Evolutionary conservation across 179 eudicot species (phyloP).

Genomic region (Gypsophila paniculata): DNA sequence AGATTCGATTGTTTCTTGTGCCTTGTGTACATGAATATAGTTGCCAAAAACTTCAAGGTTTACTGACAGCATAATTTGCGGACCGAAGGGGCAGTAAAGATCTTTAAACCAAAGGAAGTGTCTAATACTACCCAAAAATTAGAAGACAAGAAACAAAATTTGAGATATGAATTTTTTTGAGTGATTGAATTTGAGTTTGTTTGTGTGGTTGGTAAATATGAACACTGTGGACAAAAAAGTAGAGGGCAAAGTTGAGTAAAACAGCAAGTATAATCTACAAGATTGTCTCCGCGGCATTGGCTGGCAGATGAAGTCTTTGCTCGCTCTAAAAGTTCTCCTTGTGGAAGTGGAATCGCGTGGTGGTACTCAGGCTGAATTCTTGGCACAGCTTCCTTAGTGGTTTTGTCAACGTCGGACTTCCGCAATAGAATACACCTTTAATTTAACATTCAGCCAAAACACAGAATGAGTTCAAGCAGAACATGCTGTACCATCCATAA

Average conservation of each 20-base stretch:
- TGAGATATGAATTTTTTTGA: not conserved
- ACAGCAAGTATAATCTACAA: slow-evolving; percentile 29
- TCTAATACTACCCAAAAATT: slow-evolving; percentile 12
- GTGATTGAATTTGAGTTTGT: slow-evolving; percentile 12
- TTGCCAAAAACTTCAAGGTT: too few species aligned
- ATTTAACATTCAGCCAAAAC: slow-evolving; percentile 13
- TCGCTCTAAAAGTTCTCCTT: slow-evolving; percentile 47
- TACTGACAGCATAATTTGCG: too few species aligned
- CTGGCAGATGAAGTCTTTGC: slow-evolving; percentile 2
- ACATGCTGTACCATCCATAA: not conserved
- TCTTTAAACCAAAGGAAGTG: too few species aligned
- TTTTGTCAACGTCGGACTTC: slow-evolving; percentile 62
- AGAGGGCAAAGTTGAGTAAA: not conserved
- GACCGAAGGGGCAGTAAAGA: not conserved
- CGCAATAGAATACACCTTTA: slow-evolving; percentile 97
- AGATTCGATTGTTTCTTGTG: too few species aligned
- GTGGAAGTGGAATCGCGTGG: slow-evolving; percentile 82
- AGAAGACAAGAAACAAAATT: not conserved
- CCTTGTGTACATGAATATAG: not conserved
- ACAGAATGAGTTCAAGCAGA: not conserved
- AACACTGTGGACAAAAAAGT: slow-evolving; percentile 14
- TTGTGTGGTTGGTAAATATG: slow-evolving; percentile 21
- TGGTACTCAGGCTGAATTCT: slow-evolving; percentile 59
- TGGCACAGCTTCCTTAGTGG: slow-evolving; percentile 65
- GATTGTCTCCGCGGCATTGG: not conserved